Base-by-base conservation (phyloP, 352 stramenopile species). In the Globisporangium recalcitrans region DNA sequence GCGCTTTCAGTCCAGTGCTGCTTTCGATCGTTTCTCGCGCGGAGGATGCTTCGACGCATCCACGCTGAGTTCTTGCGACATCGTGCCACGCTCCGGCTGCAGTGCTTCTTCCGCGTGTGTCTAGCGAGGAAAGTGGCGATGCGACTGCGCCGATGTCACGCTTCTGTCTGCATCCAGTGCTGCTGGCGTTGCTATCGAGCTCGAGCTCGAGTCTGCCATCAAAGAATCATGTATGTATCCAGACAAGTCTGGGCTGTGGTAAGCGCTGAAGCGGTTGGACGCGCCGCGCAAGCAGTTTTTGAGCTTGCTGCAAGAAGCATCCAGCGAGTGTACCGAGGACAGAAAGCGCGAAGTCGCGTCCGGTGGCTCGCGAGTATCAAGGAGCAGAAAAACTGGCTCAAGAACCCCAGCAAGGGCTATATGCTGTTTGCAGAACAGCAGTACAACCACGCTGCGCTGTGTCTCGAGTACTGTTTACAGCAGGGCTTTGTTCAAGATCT, bases 371-470 rank as follows among this genome's bases (percentile, higher is more conserved):
- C 69, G 2, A 67, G 60, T 22, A 48, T 62, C 3, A 58, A 72
- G 6, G 60, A 87, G 21, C 70, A 87, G 56, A 52, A 32, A 1
- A 73, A 74, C 27, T 90, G 78, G 80, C 66, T 68, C 24, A 67
- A 65, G 27, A 87, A 90, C 32, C 78, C 78, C 2, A 81, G 74
- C 46, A 85, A 78, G 55, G 78, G 71, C 0, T 77, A 72, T 29
- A 58, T 69, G 42, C 68, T 77, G 22, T 84, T 85, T 47, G 47
- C 62, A 0, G 44, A 62, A 1, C 70, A 68, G 19, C 69, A 67
- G 29, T 87, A 85, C 29, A 44, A 71, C 10, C 66, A 73, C 47
- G 78, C 80, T 4, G 76, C 78, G 1, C 64, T 88, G 38, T 72
- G 72, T 34, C 62, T 90, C 16, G 78, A 90, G 40, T 72, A 60